Base-by-base conservation (phyloP, 192 early-diverging fungal genomes). In the Thoreauomyces humboldtii region DNA sequence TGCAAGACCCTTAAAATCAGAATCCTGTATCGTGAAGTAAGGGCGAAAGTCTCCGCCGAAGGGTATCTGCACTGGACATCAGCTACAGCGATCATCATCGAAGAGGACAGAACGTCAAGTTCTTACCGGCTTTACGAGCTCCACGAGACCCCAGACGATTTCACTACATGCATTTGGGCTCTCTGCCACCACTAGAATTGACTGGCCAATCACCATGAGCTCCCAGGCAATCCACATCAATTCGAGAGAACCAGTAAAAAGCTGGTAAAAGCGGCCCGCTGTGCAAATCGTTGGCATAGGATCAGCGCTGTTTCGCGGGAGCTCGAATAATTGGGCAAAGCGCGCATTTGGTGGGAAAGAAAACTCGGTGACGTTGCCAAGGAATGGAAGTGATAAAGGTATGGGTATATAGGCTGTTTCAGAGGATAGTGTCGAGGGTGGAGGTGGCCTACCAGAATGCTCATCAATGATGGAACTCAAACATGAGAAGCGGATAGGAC, bases 1-100 rank as follows among this genome's bases (percentile, higher is more conserved):
- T 34, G 75, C 79, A 70, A 91, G 82, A 29, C 77, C 74, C 51
- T 89, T 87, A 55, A 96, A 92, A 69, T 98, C 96, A 2, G 89
- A 76, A 68, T 96, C 95, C 71, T 96, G 93, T 59, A 98, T 92
- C 2, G 96, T 98, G 68, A 98, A 95, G 58, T 95, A 98, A 11
- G 95, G 95, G 19, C 96, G 86, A 66, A 88, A 94, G 74, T 98
- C 94, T 34, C 96, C 96, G 57, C 94, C 96, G 72, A 92, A 98
- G 21, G 90, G 87, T 54, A 95, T 91, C 82, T 90, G 34, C 15
- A 15, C n/a, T 17, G n/a, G n/a, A n/a, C n/a, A n/a, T n/a, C n/a
- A n/a, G n/a, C n/a, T 9, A 41, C 11, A 12, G 17, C 38, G 17
- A 41, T 41, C 38, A 41, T 77, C 7, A 32, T 33, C 29, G 11